Percentiles rank a stretch among this genome's conserved stretches.
These are phyloP conservation scores for Pugionium dolabratum DNA, from an alignment of 345 rosid genomes.

Conservation along the genomic window DNA sequence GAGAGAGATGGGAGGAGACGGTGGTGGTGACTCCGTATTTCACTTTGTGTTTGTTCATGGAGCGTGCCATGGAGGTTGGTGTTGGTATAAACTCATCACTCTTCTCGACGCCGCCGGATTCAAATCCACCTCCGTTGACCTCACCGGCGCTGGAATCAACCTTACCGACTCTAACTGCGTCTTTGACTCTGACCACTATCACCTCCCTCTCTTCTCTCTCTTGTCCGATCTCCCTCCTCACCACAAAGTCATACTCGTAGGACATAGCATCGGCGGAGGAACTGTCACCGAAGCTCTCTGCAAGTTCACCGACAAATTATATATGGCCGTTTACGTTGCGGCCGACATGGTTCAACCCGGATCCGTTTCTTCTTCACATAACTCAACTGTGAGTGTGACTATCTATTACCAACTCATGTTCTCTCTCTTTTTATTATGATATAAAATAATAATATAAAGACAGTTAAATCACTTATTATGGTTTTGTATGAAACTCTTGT, in stretches of 20 bases:
- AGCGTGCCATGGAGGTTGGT: slow-evolving; percentile 39
- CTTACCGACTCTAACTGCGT: slow-evolving; percentile 36
- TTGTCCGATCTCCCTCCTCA: slow-evolving; percentile 33
- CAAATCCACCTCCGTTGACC: slow-evolving; percentile 29
- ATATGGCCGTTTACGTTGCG: slow-evolving; percentile 47
- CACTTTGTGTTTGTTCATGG: slow-evolving; percentile 42
- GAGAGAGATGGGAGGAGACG: slow-evolving; percentile 28
- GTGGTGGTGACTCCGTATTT: not conserved
- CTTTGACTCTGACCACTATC: slow-evolving; percentile 20
- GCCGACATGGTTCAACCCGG: slow-evolving; percentile 50
- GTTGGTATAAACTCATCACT: slow-evolving; percentile 38
- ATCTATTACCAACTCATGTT: too few relatives aligned
- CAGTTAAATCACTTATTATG: too few relatives aligned
- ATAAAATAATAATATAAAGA: not conserved
- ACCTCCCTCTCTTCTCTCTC: slow-evolving; percentile 36
- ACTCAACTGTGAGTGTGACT: slow-evolving; percentile 15
- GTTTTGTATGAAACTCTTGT: not conserved
- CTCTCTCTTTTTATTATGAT: not conserved
- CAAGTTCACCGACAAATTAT: slow-evolving; percentile 39
- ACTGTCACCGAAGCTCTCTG: slow-evolving; percentile 48
- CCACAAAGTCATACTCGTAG: slow-evolving; percentile 41
- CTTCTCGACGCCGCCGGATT: slow-evolving; percentile 32
- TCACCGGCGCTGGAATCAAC: slow-evolving; percentile 39
- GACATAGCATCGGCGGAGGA: slow-evolving; percentile 52
- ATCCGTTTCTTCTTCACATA: slow-evolving; percentile 3